Conservation (phyloP, 1,284 basidiomycete genomes). For the Blastosporella zonata region DNA sequence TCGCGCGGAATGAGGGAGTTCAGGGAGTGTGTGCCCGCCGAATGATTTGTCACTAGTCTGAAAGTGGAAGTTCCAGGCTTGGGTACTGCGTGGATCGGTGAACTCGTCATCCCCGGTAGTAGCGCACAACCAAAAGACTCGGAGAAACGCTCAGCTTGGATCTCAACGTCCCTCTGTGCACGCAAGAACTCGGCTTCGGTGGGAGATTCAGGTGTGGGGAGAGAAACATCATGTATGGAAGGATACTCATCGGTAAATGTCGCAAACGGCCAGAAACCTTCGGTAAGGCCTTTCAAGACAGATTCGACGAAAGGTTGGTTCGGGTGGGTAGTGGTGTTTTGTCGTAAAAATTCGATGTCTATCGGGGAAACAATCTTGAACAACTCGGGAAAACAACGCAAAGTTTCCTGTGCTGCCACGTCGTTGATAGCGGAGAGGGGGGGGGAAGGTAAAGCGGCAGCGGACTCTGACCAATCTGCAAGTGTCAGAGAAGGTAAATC, state of each 20-base stretch:
- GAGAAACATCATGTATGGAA: conserved; percentile 1
- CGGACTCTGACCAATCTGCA: too few species aligned
- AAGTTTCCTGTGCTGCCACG: too few species aligned
- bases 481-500: too few species aligned
- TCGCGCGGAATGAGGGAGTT: conserved; percentile 33
- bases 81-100: conserved; percentile 38
- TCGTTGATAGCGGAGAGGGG: too few species aligned
- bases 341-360: too few species aligned
- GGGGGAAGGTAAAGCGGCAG: too few species aligned
- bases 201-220: background rate
- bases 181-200: conserved; percentile 23
- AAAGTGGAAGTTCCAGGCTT: conserved; percentile 27
- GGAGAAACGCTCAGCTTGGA: conserved; percentile 31
- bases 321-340: too few species aligned
- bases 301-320: too few species aligned
- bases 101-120: conserved; percentile 33
- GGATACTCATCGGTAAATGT: conserved; percentile 7
- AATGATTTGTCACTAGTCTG: conserved; percentile 1
- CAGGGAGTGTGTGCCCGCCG: conserved; percentile 25
- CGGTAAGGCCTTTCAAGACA: too few species aligned
- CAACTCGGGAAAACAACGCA: too few species aligned
- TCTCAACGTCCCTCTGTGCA: conserved; percentile 31
- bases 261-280: too few species aligned
- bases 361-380: too few species aligned
- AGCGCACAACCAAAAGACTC: conserved; percentile 31